A percentile compares a stretch with the other conserved stretches of the same genome.
Conservation (phyloP, 306 rosid genomes). For the Cucumis sativus region DNA sequence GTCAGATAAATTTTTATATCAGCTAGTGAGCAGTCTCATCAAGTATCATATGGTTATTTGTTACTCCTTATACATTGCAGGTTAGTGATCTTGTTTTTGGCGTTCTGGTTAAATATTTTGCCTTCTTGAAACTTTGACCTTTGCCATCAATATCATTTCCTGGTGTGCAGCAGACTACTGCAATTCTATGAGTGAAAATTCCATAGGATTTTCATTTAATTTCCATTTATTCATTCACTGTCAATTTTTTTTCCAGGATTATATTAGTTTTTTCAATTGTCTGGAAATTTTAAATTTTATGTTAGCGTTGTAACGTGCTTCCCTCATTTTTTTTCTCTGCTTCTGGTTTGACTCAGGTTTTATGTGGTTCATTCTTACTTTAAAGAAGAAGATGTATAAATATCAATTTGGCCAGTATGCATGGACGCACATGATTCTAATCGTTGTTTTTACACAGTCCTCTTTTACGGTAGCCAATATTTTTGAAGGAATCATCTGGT, state of each 20-base stretch:
- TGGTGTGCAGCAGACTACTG: neutral
- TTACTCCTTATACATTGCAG: slow-evolving; percentile 76
- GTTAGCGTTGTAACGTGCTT: neutral
- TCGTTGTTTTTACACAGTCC: slow-evolving; percentile 88
- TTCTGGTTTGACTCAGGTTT: slow-evolving; percentile 48
- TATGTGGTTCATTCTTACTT: slow-evolving; percentile 96
- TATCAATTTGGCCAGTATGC: slow-evolving; percentile 99
- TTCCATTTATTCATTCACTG: neutral
- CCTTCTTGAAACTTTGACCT: neutral
- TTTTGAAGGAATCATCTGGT: slow-evolving; percentile 99
- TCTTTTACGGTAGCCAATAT: slow-evolving; percentile 95
- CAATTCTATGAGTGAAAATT: neutral
- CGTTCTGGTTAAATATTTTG: neutral
- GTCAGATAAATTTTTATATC: slow-evolving; percentile 59
- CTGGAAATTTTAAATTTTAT: neutral
- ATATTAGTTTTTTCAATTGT: neutral
- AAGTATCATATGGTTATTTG: slow-evolving; percentile 95
- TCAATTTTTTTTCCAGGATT: neutral
- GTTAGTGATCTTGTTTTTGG: slow-evolving; percentile 23
- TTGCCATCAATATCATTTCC: neutral
- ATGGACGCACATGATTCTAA: slow-evolving; percentile 99
- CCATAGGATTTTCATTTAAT: neutral
- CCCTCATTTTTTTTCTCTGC: neutral
- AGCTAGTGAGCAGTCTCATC: slow-evolving; percentile 67
- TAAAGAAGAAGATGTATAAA: slow-evolving; percentile 98